These are phyloP conservation scores for Pseudogymnoascus sp. DNA, from an alignment of 2,329 filamentous ascomycete species.

Conservation along the genomic window DNA sequence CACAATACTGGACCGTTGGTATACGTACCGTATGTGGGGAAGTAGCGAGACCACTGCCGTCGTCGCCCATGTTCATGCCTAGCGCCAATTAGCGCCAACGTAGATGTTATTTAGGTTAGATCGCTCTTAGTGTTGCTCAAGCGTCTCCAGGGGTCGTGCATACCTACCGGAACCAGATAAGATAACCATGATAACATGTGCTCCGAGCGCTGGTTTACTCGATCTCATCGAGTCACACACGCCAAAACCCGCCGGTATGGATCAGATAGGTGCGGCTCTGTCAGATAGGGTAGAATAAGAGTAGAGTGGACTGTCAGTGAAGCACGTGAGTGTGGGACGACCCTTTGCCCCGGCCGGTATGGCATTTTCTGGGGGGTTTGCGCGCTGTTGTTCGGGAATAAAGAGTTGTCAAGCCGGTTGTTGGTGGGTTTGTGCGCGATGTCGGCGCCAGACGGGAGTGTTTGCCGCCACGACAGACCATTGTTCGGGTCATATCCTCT, in stretches of 20 bases:
- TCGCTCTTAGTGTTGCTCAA: background rate
- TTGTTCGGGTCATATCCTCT: background rate
- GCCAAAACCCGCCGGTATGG: background rate
- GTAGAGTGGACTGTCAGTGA: background rate
- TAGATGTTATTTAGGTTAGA: background rate
- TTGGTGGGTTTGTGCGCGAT: background rate
- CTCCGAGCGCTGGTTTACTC: background rate
- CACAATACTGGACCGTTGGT: background rate
- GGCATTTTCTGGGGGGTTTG: background rate
- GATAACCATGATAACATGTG: conserved; percentile 4
- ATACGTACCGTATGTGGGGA: conserved; percentile 1
- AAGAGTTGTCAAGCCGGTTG: background rate
- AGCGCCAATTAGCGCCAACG: background rate
- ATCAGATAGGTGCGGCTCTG: background rate
- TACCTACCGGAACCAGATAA: background rate
- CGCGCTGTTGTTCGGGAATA: background rate
- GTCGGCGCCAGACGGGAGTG: background rate
- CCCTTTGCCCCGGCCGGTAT: background rate
- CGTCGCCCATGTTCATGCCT: background rate
- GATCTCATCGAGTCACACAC: conserved; percentile 7
- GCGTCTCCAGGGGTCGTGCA: background rate
- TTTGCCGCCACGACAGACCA: background rate
- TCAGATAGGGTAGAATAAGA: background rate
- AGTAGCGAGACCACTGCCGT: background rate
- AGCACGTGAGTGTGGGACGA: background rate